phyloP scores from a whole-genome alignment of 2,329 filamentous ascomycete species.

The Aspergillus pseudoviridinutans region DNA sequence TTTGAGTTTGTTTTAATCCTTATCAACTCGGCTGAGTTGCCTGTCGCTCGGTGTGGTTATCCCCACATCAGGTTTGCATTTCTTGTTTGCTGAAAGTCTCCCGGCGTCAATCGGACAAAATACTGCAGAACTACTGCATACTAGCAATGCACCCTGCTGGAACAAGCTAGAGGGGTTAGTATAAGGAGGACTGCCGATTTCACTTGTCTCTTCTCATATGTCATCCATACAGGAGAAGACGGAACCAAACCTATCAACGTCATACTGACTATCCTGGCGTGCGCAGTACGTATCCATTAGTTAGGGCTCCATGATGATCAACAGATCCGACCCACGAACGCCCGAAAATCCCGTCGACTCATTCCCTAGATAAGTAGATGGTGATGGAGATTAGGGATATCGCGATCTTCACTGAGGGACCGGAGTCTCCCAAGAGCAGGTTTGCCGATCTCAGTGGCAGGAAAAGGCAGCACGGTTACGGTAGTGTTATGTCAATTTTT shows the following conservation, averaged over 20 bases:
- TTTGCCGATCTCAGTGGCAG: neutral
- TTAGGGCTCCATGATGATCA: neutral
- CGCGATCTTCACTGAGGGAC: neutral
- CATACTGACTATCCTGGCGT: neutral
- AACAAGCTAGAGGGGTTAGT: neutral
- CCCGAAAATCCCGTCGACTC: neutral
- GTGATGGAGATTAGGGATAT: neutral
- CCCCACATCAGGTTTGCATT: neutral
- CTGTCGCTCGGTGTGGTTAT: neutral
- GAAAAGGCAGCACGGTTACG: neutral
- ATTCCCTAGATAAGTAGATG: neutral
- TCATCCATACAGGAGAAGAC: neutral
- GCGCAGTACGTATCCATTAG: too few species aligned
- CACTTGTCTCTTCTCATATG: neutral
- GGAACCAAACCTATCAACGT: neutral
- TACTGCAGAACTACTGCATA: neutral
- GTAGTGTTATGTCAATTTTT: neutral
- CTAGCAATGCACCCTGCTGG: neutral
- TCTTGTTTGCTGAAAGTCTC: neutral
- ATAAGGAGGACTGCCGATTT: neutral
- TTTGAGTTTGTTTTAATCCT: neutral
- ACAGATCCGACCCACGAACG: neutral
- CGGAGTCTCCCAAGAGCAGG: neutral
- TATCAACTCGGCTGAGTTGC: conserved; percentile 9
- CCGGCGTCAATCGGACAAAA: neutral